Evolutionary conservation across 805 yeast species (phyloP), one percentile per base, ranked within the genome.

Genomic region (Cyberlindnera petersonii): DNA sequence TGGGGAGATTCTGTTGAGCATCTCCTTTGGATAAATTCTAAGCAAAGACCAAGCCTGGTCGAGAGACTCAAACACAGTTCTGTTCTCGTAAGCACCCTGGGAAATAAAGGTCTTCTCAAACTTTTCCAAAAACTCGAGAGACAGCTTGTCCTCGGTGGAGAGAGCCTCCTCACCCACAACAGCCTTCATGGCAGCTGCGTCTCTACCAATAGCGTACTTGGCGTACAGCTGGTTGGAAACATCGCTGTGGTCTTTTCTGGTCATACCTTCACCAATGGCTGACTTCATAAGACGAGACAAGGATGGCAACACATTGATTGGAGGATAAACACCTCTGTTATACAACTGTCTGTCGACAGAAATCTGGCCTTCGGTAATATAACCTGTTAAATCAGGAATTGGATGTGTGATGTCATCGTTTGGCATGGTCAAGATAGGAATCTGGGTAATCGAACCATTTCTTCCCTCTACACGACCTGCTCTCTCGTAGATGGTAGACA

Each of bases 391-490:
- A 82, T 93, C 99, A 39, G 99, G 99, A 73, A 93, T 93, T 58
- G 99, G 99, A 71, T 93, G 99, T 52, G 98, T 93, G 63, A 93
- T 93, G 74, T 93, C 99, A 69, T 93, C 98, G 75, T 93, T 93
- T 54, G 99, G 99, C 99, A 93, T 94, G 50, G 98, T 88, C 66
- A 93, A 79, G 65, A 93, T 93, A 46, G 99, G 99, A 64, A 93
- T 86, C 73, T 93, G 99, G 33, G 99, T 93, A 63, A 93, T 93
- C 33, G 98, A 93, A 64, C 99, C 99, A 61, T 93, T 93, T 72
- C 98, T 84, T 52, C 99, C 99, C 71, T 93, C 98, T 48, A 93
- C 98, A 75, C 99, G 86, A 65, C 99, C 99, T 32, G 99, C 99
- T 75, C 99, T 86, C 73, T 93, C 99, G 67, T 93, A 93, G 60